Evolutionary conservation across 768 basidiomycete species (phyloP).

Genomic region (Gymnopilus junonius): DNA sequence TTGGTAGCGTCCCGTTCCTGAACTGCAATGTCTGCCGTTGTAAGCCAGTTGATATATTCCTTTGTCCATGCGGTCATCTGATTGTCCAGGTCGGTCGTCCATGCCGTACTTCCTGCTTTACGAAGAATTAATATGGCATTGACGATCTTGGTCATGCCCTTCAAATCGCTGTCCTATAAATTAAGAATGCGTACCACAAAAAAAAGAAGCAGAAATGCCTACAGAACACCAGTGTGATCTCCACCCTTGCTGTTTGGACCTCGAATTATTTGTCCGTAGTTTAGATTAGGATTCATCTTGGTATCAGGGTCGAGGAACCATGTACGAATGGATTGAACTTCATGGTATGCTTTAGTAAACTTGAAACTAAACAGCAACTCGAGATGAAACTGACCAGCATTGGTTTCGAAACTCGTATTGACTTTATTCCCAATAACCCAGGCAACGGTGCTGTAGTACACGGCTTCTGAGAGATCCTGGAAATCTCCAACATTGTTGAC

Average conservation of each 20-base stretch:
- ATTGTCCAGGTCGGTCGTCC: constrained; percentile 60
- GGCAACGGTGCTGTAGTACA: constrained; percentile 63
- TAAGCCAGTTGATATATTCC: constrained; percentile 60
- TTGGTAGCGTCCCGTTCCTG: constrained; percentile 53
- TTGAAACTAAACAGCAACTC: background rate
- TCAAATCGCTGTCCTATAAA: constrained; percentile 51
- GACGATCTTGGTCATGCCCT: constrained; percentile 59
- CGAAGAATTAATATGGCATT: constrained; percentile 59
- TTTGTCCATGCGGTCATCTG: constrained; percentile 54
- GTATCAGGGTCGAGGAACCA: constrained; percentile 67
- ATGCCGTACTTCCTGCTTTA: constrained; percentile 50
- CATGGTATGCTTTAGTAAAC: background rate
- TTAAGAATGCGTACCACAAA: background rate
- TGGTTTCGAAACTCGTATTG: constrained; percentile 42
- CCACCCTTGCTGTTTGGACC: constrained; percentile 44
- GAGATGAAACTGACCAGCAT: constrained; percentile 36
- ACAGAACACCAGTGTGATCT: constrained; percentile 60
- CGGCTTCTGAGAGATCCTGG: constrained; percentile 57
- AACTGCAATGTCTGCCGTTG: constrained; percentile 51
- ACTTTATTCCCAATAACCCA: constrained; percentile 42
- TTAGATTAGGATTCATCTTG: constrained; percentile 67
- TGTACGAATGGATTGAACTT: constrained; percentile 51
- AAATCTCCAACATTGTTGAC: constrained; percentile 62
- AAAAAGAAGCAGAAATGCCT: constrained; percentile 21
- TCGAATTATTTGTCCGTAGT: constrained; percentile 57